Conservation (phyloP, 768 basidiomycete genomes). For the Mycena belliarum region DNA sequence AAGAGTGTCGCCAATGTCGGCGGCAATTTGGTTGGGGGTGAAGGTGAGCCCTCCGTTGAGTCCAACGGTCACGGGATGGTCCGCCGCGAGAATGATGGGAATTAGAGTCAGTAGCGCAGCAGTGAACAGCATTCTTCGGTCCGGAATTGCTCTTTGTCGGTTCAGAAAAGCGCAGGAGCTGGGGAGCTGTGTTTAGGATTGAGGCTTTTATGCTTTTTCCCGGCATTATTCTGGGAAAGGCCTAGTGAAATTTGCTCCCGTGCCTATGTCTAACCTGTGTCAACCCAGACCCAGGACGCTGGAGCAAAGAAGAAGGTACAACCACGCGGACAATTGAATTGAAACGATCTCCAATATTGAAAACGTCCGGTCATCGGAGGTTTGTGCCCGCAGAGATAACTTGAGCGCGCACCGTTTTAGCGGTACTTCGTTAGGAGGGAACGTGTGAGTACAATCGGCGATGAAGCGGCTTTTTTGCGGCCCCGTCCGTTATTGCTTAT, state of each 20-base stretch:
- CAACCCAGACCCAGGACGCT: too few relatives aligned
- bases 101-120: conserved; percentile 8
- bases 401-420: too few relatives aligned
- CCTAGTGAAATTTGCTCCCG: not conserved
- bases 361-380: too few relatives aligned
- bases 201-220: not conserved
- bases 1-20: conserved; percentile 17
- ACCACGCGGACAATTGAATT: too few relatives aligned
- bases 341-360: too few relatives aligned
- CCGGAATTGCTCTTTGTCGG: too few relatives aligned
- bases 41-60: conserved; percentile 10
- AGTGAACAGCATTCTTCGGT: not conserved
- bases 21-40: conserved; percentile 6
- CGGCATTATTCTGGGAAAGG: not conserved
- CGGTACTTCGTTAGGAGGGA: too few relatives aligned
- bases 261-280: not conserved
- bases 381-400: too few relatives aligned
- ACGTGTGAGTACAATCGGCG: too few relatives aligned
- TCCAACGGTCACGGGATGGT: conserved; percentile 14
- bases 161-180: not conserved
- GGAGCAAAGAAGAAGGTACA: not conserved
- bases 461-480: not conserved
- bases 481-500: not conserved
- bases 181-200: not conserved
- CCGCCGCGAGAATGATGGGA: conserved; percentile 11